Base-by-base conservation (phyloP, 1,284 basidiomycete species). In the Paramarasmius palmivorus region DNA sequence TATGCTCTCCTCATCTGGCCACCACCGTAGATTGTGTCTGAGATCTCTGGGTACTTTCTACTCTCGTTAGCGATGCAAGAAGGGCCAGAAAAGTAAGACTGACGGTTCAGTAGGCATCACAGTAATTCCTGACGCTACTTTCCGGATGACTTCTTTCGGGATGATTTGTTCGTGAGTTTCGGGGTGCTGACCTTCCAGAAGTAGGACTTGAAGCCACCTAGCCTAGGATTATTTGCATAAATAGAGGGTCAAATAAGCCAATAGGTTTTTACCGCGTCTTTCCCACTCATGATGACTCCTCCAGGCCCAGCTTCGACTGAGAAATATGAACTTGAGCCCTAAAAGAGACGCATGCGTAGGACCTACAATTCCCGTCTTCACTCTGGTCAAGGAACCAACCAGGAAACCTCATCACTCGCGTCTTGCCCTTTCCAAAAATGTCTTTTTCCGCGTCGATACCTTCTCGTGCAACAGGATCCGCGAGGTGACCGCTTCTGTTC, bases 401-500 rank as follows among this genome's bases (percentile, higher is more conserved):
- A 19, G 52, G 55, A 10, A 49, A 45, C 22, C 45, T 23, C 34
- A 47, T 25, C 1, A 22, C 41, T 26, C 57, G 47, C 8, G 57
- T 17, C 15, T 35, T 58, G 8, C 57, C 57, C 36, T 23, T 52
- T 7, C 53, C 53, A 34, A 58, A 58, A 3, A 55, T 17, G 29
- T 58, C 36, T 22, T 58, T 41, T 6, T 38, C 26, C 39, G 19
- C 49, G 20, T 59, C 58, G 10, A 50, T 53, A 10, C 44, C 49
- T 25, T 59, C 52, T 14, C 61, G 52, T 12, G 55, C 51, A 12
- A 63, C 47, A 0, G 65, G 63, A 45, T 65, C 62, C 0, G 64
- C 65, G 6, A 68, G 56, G 8, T 62, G 50, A 1, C 66, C 62
- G 26, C 26, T 61, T 2, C 42, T 35, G 23, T 57, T 57, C 2